Base-by-base conservation (phyloP, 345 rosid species). In the Salix arbutifolia region DNA sequence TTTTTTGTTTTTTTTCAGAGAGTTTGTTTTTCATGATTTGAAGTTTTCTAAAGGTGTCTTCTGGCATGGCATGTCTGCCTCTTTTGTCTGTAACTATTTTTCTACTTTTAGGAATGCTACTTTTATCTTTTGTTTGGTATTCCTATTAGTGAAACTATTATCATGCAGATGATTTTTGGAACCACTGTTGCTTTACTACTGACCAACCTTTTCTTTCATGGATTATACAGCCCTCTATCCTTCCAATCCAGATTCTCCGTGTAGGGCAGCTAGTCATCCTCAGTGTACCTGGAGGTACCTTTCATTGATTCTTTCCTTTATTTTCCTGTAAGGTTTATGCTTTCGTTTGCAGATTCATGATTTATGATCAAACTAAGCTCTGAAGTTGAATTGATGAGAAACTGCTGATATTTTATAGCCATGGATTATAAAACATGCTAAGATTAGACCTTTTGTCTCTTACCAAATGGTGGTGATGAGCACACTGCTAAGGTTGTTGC, bases 181-280 rank as follows among this genome's bases (percentile, higher is more conserved):
- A n/a, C 62, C 53, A 35, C 64, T 19, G 21, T 74, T 50, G 31
- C 40, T 56, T 76, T 30, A 25, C 70, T 62, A 4, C 65, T n/a
- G 67, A 44, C 19, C n/a, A 72, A 23, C 67, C 56, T 75, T 42
- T 42, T 75, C 78, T 14, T 74, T 82, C 16, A 25, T 86, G 65
- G 64, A 79, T 74, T 80, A 50, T 85, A 83, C 97, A 96, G 97
- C 98, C 99, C 72, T 87, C 99, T 74, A 83, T 96, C 78, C 97
- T 96, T 91, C 97, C 98, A 28, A 67, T 96, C 81, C 98, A 96
- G 83, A 88, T 96, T 73, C 80, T 96, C 77, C 91, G 89, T 65
- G 79, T 96, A n/a, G 99, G 98, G 70, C 92, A 94, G 85, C 89
- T 96, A 74, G 89, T 92, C 84, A 90, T 96, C 87, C 98, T 96